Conservation (phyloP, 192 early-diverging fungal genomes). For the Geranomyces variabilis region DNA sequence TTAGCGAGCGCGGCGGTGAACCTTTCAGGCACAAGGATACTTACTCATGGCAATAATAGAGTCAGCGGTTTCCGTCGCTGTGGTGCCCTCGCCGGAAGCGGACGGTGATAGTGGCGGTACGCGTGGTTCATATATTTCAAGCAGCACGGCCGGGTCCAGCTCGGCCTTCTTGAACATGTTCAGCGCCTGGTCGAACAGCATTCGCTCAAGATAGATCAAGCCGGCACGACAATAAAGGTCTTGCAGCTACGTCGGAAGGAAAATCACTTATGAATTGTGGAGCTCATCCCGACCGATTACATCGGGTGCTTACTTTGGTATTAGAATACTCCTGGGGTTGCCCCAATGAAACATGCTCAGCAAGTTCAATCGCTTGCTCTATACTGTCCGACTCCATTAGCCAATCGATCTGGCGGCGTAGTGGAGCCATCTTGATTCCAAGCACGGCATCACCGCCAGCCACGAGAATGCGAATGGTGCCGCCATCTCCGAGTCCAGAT, state of each 20-base stretch:
- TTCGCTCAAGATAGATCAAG: conserved; percentile 61
- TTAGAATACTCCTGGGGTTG: conserved; percentile 14
- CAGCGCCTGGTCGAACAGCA: conserved; percentile 72
- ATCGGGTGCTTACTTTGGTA: not conserved
- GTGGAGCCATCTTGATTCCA: conserved; percentile 61
- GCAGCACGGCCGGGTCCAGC: conserved; percentile 61
- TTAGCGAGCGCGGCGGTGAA: too few species aligned
- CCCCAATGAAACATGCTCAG: conserved; percentile 58
- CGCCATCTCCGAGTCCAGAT: not conserved
- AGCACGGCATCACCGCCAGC: conserved; percentile 61
- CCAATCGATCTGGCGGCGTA: conserved; percentile 63
- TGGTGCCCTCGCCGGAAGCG: too few species aligned
- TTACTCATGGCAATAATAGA: too few species aligned
- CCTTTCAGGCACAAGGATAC: too few species aligned
- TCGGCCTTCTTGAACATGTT: conserved; percentile 61
- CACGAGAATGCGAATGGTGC: conserved; percentile 55
- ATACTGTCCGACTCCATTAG: conserved; percentile 61
- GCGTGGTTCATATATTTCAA: too few species aligned
- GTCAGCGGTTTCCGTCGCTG: too few species aligned
- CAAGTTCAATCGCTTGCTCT: conserved; percentile 64
- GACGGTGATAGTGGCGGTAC: too few species aligned
- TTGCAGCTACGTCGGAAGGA: conserved; percentile 19
- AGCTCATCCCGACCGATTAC: not conserved
- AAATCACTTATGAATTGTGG: not conserved
- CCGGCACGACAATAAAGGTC: conserved; percentile 65